Conservation (phyloP, 164 flowering plant genomes). For the Pachysandra terminalis region DNA sequence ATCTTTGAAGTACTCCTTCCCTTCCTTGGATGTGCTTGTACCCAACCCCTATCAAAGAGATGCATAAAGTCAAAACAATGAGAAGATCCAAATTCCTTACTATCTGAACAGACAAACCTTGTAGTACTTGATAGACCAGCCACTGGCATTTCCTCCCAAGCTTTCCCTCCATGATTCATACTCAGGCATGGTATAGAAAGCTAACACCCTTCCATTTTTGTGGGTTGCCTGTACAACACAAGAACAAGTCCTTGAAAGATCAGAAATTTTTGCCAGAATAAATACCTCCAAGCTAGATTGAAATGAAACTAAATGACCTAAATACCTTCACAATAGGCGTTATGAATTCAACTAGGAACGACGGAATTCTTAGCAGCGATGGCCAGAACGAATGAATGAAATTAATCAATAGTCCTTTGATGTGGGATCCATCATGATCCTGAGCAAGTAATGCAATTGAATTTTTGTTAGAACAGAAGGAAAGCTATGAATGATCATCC, state of each 20-base stretch:
- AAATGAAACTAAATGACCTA: no score
- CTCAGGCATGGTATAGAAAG: slow-evolving; percentile 90
- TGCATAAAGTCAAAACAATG: neutral
- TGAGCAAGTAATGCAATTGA: slow-evolving; percentile 23
- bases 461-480: neutral
- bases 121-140: slow-evolving; percentile 90
- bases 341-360: slow-evolving; percentile 81
- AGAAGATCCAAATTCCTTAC: neutral
- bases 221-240: slow-evolving; percentile 56
- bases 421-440: slow-evolving; percentile 99
- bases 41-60: slow-evolving; percentile 71
- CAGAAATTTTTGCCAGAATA: no score
- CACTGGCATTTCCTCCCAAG: slow-evolving; percentile 50
- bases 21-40: slow-evolving; percentile 81
- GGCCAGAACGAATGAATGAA: slow-evolving; percentile 97
- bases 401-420: slow-evolving; percentile 86
- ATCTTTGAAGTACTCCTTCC: slow-evolving; percentile 63
- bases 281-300: no score
- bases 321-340: slow-evolving; percentile 95
- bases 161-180: slow-evolving; percentile 79
- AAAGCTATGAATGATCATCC: neutral
- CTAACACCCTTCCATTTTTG: slow-evolving; percentile 40
- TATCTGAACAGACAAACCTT: slow-evolving; percentile 55
- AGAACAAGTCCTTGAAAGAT: neutral
- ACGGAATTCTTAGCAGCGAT: slow-evolving; percentile 75